Evolutionary conservation across 2,329 filamentous ascomycete genomes (phyloP).

Genomic region (Anisogramma anomala): DNA sequence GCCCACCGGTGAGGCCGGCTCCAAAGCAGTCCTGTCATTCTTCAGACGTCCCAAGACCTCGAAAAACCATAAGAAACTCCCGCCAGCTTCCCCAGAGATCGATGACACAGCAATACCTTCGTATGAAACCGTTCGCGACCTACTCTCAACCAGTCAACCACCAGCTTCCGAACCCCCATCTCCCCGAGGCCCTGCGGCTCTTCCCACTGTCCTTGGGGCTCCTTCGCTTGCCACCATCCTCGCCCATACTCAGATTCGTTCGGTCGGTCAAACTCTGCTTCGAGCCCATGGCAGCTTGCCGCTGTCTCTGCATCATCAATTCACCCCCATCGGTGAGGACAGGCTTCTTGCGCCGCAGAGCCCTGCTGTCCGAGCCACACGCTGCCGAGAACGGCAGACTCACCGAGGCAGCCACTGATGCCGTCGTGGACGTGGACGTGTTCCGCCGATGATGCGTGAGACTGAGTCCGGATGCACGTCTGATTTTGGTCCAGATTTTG

Average conservation of each 20-base stretch:
- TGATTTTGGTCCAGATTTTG: slow-evolving; percentile 11
- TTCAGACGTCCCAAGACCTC: too few species aligned
- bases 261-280: slow-evolving; percentile 6
- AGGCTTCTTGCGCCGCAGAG: background rate
- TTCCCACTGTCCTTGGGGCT: slow-evolving; percentile 2
- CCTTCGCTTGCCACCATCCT: slow-evolving; percentile 5
- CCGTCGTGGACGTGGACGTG: background rate
- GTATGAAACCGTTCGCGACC: too few species aligned
- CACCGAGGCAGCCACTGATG: slow-evolving; percentile 3
- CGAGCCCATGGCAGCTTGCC: background rate
- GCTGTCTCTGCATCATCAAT: background rate
- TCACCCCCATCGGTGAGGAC: background rate
- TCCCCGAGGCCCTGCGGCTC: slow-evolving; percentile 6
- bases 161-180: slow-evolving; percentile 13
- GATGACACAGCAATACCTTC: too few species aligned
- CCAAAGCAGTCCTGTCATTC: too few species aligned
- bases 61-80: too few species aligned
- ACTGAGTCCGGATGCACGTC: slow-evolving; percentile 10
- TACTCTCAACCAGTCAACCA: slow-evolving; percentile 10
- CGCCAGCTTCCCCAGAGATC: too few species aligned
- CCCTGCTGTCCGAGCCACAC: background rate
- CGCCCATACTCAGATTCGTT: slow-evolving; percentile 9
- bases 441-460: background rate
- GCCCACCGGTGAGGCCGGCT: slow-evolving; percentile 23
- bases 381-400: background rate